Conservation (phyloP, 2,329 filamentous ascomycete species). For the Penicillium sp. region DNA sequence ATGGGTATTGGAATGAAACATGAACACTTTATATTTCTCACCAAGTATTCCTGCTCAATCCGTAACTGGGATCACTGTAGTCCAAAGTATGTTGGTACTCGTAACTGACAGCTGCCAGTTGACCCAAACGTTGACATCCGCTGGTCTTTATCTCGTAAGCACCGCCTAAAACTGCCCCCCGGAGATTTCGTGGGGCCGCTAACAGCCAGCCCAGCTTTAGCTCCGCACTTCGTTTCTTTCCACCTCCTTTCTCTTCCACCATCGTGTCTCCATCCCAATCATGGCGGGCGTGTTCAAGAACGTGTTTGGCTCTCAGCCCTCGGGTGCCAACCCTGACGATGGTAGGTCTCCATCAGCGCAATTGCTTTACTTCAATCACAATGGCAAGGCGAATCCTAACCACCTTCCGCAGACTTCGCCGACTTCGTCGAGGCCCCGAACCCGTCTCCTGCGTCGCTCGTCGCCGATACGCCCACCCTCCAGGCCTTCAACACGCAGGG, state of each 20-base stretch:
- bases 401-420: constrained; percentile 71
- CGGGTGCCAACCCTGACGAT: constrained; percentile 38
- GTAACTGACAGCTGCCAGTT: constrained; percentile 2
- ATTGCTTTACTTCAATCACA: constrained; percentile 9
- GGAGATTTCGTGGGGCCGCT: constrained; percentile 44
- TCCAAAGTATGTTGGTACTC: too few species aligned
- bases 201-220: constrained; percentile 43
- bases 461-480: constrained; percentile 43
- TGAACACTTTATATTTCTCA: background rate
- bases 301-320: constrained; percentile 40
- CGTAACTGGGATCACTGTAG: background rate
- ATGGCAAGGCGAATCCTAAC: constrained; percentile 11
- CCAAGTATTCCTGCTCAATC: background rate
- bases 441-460: constrained; percentile 56
- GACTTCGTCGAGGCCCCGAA: constrained; percentile 83
- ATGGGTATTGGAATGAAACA: constrained; percentile 5
- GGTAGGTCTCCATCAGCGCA: constrained; percentile 29
- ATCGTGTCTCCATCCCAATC: constrained; percentile 21
- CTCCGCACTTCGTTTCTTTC: constrained; percentile 28
- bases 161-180: constrained; percentile 27
- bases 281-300: constrained; percentile 46
- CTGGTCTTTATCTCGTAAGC: constrained; percentile 6
- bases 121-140: background rate
- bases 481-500: constrained; percentile 51
- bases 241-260: constrained; percentile 28